phyloP scores from a whole-genome alignment of 208 protist species.

The Leishmania guyanensis region DNA sequence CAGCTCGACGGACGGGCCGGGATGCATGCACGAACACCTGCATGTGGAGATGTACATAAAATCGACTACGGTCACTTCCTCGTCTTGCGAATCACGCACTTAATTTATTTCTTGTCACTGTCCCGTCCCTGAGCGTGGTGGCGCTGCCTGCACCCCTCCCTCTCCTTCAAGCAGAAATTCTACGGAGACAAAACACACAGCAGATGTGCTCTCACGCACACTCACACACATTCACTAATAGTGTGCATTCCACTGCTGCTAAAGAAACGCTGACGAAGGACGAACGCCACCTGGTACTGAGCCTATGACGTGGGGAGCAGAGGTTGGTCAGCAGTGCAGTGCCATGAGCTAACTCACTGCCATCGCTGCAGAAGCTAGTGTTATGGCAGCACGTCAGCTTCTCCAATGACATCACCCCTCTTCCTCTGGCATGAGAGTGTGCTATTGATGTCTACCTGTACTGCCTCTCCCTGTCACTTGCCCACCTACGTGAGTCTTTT shows the following conservation, averaged over 20 bases:
- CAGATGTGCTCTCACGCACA: not conserved
- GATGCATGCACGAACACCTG: not conserved
- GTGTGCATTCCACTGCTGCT: not conserved
- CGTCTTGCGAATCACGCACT: not conserved
- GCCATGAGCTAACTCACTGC: not conserved
- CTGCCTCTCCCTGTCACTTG: not conserved
- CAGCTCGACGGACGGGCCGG: not conserved
- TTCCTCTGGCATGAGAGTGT: not conserved
- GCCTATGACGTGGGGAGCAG: not conserved
- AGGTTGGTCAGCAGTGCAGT: not conserved
- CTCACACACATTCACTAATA: not conserved
- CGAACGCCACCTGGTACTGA: not conserved
- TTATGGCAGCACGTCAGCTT: not conserved
- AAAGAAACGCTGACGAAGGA: not conserved
- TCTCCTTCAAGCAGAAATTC: not conserved
- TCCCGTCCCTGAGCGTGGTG: not conserved
- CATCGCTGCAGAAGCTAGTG: not conserved
- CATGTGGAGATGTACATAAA: conserved; percentile 5
- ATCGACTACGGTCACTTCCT: not conserved
- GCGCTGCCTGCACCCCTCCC: not conserved
- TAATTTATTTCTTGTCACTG: not conserved
- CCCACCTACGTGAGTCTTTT: not conserved
- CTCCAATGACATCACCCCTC: not conserved
- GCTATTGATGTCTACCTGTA: not conserved
- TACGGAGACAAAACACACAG: not conserved